Percentiles rank a stretch among this genome's conserved stretches.
Conservation (phyloP, 1,284 basidiomycete genomes). For the Tremellales sp. region DNA sequence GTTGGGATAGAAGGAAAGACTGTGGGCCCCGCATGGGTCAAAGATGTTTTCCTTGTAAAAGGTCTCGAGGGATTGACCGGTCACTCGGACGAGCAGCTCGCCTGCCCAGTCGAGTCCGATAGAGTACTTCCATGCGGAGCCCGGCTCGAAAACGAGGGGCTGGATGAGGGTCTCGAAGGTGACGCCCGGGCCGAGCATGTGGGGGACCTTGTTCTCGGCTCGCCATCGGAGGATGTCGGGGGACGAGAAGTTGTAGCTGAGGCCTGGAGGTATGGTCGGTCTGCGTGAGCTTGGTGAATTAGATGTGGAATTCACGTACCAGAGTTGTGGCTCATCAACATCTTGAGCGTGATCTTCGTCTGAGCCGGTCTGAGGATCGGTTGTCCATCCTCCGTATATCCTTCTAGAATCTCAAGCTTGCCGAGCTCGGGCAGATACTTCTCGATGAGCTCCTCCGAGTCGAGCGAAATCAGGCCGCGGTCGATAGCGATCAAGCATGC, state of each 20-base stretch:
- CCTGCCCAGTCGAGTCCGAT: slow-evolving; percentile 44
- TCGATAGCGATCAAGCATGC: slow-evolving; percentile 15
- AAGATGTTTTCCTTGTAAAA: slow-evolving; percentile 40
- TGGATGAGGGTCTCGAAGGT: slow-evolving; percentile 13
- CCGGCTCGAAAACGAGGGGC: slow-evolving; percentile 37
- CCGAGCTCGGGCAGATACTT: slow-evolving; percentile 33
- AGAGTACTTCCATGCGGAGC: slow-evolving; percentile 28
- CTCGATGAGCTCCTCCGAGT: slow-evolving; percentile 25
- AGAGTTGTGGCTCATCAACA: slow-evolving; percentile 35
- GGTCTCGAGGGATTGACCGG: slow-evolving; percentile 29
- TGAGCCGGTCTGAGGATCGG: slow-evolving; percentile 23
- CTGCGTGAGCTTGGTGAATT: slow-evolving; percentile 1
- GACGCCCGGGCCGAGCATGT: slow-evolving; percentile 13
- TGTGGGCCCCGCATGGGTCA: slow-evolving; percentile 29
- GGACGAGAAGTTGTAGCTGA: slow-evolving; percentile 5
- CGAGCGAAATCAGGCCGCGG: slow-evolving; percentile 26
- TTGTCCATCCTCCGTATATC: slow-evolving; percentile 27
- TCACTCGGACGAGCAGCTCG: slow-evolving; percentile 31
- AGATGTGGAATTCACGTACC: slow-evolving; percentile 19
- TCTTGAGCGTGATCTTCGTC: slow-evolving; percentile 33
- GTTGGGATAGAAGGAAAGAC: slow-evolving; percentile 30
- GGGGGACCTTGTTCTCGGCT: slow-evolving; percentile 5
- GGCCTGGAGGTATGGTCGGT: slow-evolving; percentile 5
- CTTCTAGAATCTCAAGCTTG: slow-evolving; percentile 26
- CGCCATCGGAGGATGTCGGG: slow-evolving; percentile 11